Percentiles rank a stretch among this genome's conserved stretches.
Evolutionary conservation across 495 filamentous ascomycete species (phyloP).

Genomic region (Penicillium cosmopolitanum): DNA sequence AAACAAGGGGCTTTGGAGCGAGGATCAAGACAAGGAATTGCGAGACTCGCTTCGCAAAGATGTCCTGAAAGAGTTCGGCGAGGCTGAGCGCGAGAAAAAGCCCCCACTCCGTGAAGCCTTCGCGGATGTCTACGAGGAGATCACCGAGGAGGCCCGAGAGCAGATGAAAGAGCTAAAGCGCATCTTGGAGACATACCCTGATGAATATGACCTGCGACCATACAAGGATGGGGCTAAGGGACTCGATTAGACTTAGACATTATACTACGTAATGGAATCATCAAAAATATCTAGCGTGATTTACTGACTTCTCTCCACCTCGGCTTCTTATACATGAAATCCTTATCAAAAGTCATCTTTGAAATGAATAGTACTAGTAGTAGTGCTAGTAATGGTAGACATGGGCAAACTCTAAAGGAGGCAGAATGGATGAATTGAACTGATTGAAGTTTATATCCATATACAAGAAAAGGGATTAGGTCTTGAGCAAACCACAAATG

Average conservation of each 20-base stretch:
- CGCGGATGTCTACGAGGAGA: slow-evolving; percentile 81
- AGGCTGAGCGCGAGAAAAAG: slow-evolving; percentile 90
- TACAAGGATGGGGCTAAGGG: slow-evolving; percentile 79
- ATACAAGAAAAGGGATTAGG: too few relatives aligned
- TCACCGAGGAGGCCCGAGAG: slow-evolving; percentile 77
- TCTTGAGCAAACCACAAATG: neutral
- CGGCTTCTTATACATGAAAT: neutral
- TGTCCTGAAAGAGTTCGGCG: slow-evolving; percentile 80
- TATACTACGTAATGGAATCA: neutral
- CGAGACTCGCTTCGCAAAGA: slow-evolving; percentile 68
- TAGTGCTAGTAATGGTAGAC: too few relatives aligned
- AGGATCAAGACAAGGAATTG: slow-evolving; percentile 76
- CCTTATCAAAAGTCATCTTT: too few relatives aligned
- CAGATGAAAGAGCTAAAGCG: slow-evolving; percentile 81
- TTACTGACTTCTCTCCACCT: neutral
- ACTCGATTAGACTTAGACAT: slow-evolving; percentile 35
- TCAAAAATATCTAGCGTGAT: neutral
- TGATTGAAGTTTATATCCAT: too few relatives aligned
- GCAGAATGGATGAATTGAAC: too few relatives aligned
- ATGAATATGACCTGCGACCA: slow-evolving; percentile 84
- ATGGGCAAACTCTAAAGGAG: too few relatives aligned
- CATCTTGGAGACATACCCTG: slow-evolving; percentile 82
- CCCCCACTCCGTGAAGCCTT: slow-evolving; percentile 78
- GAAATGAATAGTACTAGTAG: too few relatives aligned
- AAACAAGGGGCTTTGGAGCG: slow-evolving; percentile 77